Evolutionary conservation across 2,329 filamentous ascomycete genomes (phyloP), one percentile per base, ranked within the genome.

Genomic region (Escovopsis weberi): DNA sequence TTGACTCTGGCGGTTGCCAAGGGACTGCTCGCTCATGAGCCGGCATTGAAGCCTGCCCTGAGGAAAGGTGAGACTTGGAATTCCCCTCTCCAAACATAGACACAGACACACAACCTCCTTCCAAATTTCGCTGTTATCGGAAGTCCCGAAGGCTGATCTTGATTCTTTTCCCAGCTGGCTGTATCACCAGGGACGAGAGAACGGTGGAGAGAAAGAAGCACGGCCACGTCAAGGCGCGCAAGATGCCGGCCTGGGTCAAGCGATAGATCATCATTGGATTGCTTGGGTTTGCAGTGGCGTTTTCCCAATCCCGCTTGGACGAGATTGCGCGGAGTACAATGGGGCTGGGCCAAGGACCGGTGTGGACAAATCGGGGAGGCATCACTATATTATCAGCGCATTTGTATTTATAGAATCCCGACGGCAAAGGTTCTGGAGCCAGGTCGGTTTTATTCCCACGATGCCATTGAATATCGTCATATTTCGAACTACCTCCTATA

Each of bases 161-260:
- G 43, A 48, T 43, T 40, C 28, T 6, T 45, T 47, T 48, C 57
- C 56, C 62, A 98, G 91, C 89, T 59, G 93, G 93, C 49, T 87
- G 83, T 62, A 76, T 98, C 50, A 93, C 88, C 41, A 82, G 89
- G 58, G 89, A 98, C 68, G 76, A 81, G 45, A 86, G 89, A 67
- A 80, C 73, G 57, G 93, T 98, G 52, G 91, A 98, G 68, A 89
- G 91, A 62, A 98, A 98, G 80, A 96, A 98, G 76, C 78, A 86
- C 44, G 93, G 91, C 53, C 85, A 86, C 58, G 65, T 94, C 67
- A 98, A 98, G 75, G 89, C 91, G 45, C 84, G 91, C 66, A 98
- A 98, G 79, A 93, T 83, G 78, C 89, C 89, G 47, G 76, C 91
- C 55, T 98, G 93, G 91, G 88, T 96, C 73, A 96, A 95, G 78